These are phyloP conservation scores for Agaricales sp. DNA, from an alignment of 1,284 basidiomycete genomes.

Conservation along the genomic window DNA sequence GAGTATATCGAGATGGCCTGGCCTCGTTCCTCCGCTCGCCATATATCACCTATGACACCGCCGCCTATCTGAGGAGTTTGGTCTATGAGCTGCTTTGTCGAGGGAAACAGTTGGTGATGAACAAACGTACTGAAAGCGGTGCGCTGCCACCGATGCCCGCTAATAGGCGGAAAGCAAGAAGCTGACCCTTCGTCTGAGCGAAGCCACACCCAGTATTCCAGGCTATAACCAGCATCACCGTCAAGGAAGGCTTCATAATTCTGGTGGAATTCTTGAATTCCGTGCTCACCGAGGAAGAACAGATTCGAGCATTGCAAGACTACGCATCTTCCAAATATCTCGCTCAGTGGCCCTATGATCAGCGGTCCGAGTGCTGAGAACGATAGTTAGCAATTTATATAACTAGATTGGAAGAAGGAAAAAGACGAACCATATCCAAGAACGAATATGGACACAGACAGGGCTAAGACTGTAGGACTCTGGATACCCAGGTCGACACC, in stretches of 20 bases:
- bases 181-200: constrained; percentile 26
- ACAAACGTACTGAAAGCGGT: constrained; percentile 27
- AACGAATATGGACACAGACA: constrained; percentile 60
- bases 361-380: constrained; percentile 30
- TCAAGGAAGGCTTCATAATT: too few relatives aligned
- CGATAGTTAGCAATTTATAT: too few relatives aligned
- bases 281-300: constrained; percentile 23
- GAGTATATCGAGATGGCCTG: constrained; percentile 61
- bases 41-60: constrained; percentile 64
- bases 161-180: constrained; percentile 33
- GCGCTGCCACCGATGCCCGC: constrained; percentile 32
- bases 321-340: constrained; percentile 25
- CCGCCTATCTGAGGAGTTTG: constrained; percentile 51
- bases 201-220: constrained; percentile 37
- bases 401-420: background rate
- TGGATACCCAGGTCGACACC: constrained; percentile 48
- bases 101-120: background rate
- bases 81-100: too few relatives aligned
- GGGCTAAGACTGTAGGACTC: constrained; percentile 37
- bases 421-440: constrained; percentile 48
- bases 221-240: too few relatives aligned
- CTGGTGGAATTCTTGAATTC: background rate
- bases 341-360: constrained; percentile 40
- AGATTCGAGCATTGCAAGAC: constrained; percentile 31
- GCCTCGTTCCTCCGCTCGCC: constrained; percentile 58